Percentiles rank a stretch among this genome's conserved stretches.
Conservation (phyloP, 2,329 filamentous ascomycete genomes). For the Sphaerulina populicola region DNA sequence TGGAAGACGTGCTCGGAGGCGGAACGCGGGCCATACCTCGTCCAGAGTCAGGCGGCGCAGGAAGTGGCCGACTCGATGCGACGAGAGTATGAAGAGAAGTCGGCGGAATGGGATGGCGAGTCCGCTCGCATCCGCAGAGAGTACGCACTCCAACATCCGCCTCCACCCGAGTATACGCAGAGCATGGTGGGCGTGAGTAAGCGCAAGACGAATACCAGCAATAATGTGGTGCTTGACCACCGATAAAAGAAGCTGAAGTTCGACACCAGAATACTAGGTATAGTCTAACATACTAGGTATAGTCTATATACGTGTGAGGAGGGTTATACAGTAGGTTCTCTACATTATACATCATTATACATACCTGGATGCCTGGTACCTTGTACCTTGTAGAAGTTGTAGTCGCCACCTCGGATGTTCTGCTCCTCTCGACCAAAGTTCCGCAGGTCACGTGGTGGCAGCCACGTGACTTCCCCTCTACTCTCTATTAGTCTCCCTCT, state of each 20-base stretch:
- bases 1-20: slow-evolving; percentile 71
- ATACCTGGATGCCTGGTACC: too few species aligned
- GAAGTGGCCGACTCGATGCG: slow-evolving; percentile 52
- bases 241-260: not conserved
- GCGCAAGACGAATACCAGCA: slow-evolving; percentile 30
- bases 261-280: not conserved
- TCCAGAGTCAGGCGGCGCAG: slow-evolving; percentile 64
- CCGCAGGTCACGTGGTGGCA: too few species aligned
- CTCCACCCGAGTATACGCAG: slow-evolving; percentile 12
- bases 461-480: too few species aligned
- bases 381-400: too few species aligned
- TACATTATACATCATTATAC: too few species aligned
- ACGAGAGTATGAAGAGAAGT: slow-evolving; percentile 52
- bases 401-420: too few species aligned
- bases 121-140: slow-evolving; percentile 45
- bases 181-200: slow-evolving; percentile 23
- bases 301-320: not conserved
- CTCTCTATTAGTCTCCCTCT: too few species aligned
- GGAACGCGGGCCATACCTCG: slow-evolving; percentile 67
- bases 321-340: too few species aligned
- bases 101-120: slow-evolving; percentile 63
- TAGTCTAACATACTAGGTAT: too few species aligned
- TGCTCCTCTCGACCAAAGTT: too few species aligned
- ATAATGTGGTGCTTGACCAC: slow-evolving; percentile 28
- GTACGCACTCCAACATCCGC: slow-evolving; percentile 31